Evolutionary conservation across 495 filamentous ascomycete species (phyloP).

Genomic region (Aspergillus carlsbadensis): DNA sequence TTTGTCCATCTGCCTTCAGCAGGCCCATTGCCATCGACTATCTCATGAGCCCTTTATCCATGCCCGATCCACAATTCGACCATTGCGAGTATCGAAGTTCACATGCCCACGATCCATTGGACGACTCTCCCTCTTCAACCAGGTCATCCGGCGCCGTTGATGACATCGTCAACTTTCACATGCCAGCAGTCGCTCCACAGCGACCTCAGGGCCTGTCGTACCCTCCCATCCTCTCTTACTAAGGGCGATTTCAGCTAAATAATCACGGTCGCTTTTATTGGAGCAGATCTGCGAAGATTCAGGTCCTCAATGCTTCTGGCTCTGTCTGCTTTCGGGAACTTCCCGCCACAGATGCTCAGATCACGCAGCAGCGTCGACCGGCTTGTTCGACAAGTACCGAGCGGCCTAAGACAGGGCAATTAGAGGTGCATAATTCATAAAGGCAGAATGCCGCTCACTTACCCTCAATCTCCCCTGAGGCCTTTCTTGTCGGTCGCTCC

Average conservation of each 20-base stretch:
- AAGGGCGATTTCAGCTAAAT: not conserved
- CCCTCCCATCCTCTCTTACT: not conserved
- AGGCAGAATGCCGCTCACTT: not conserved
- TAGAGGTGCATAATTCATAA: not conserved
- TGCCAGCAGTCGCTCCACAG: not conserved
- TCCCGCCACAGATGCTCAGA: too few relatives aligned
- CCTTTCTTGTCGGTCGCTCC: not conserved
- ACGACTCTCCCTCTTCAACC: not conserved
- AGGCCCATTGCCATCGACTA: not conserved
- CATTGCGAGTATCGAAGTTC: not conserved
- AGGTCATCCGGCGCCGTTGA: constrained; percentile 3
- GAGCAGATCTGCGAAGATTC: constrained; percentile 1
- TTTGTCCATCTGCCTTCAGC: constrained; percentile 11
- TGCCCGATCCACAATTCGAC: not conserved
- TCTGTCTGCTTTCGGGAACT: too few relatives aligned
- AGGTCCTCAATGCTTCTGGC: too few relatives aligned
- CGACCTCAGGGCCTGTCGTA: not conserved
- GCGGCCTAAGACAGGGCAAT: not conserved
- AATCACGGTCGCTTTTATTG: not conserved
- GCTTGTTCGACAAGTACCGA: too few relatives aligned
- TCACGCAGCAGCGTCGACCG: too few relatives aligned
- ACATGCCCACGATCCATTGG: constrained; percentile 3
- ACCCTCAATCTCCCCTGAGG: not conserved
- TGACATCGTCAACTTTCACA: constrained; percentile 17
- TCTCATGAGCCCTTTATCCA: not conserved